These are phyloP conservation scores for Coprinopsis cinerea DNA, from an alignment of 768 basidiomycete species.

Conservation along the genomic window DNA sequence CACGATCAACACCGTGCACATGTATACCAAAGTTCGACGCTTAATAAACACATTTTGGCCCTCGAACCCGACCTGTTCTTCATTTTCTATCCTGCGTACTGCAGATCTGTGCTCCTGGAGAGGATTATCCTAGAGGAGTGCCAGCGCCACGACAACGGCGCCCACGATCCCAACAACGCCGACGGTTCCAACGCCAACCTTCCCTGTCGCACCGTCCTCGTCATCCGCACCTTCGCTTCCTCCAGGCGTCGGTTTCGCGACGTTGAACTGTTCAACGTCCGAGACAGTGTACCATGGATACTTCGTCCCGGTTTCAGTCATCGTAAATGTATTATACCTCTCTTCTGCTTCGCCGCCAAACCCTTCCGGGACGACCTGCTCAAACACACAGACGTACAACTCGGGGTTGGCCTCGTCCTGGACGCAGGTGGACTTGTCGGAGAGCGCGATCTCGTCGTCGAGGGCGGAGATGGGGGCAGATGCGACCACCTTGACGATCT, in stretches of 20 bases:
- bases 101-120: too few species aligned
- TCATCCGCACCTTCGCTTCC: not conserved
- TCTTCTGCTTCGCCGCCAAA: not conserved
- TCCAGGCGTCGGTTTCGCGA: not conserved
- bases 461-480: not conserved
- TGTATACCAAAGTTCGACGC: too few species aligned
- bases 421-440: not conserved
- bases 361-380: not conserved
- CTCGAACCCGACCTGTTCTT: too few species aligned
- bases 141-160: too few species aligned
- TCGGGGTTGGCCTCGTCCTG: not conserved
- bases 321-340: too few species aligned
- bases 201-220: too few species aligned
- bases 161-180: too few species aligned
- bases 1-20: too few species aligned
- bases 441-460: not conserved
- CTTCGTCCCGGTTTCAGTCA: not conserved
- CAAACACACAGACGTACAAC: not conserved
- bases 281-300: not conserved
- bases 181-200: too few species aligned
- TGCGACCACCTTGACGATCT: not conserved
- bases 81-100: too few species aligned
- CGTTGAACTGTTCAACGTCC: not conserved
- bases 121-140: too few species aligned
- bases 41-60: too few species aligned